phyloP scores from a whole-genome alignment of 2,329 filamentous ascomycete species.

The Truncatella angustata region DNA sequence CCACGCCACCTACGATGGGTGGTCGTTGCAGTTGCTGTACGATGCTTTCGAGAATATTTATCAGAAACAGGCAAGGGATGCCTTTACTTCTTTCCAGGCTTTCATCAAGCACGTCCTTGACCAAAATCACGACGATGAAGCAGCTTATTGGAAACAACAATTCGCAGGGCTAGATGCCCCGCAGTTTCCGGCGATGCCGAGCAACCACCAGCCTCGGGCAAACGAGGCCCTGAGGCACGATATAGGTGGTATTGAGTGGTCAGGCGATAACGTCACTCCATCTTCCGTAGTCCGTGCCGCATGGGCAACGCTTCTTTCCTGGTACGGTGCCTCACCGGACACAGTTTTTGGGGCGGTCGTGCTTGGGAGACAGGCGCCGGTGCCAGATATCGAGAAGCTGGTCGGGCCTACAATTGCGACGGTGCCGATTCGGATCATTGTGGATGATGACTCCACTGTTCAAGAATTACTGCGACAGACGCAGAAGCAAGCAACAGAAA shows the following conservation, averaged over 20 bases:
- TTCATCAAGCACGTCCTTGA: background rate
- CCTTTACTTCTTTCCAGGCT: background rate
- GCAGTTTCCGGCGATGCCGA: background rate
- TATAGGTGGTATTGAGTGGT: background rate
- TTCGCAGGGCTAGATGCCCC: background rate
- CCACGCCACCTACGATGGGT: background rate
- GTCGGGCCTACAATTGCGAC: constrained; percentile 3
- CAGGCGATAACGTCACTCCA: background rate
- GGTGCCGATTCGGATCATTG: background rate
- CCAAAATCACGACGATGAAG: background rate
- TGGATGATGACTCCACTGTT: background rate
- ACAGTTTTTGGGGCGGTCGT: background rate
- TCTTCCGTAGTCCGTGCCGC: background rate
- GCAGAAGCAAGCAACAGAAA: background rate
- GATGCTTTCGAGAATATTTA: background rate
- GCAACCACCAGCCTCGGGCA: background rate
- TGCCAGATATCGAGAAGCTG: background rate
- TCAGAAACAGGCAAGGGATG: background rate
- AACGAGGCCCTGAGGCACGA: background rate
- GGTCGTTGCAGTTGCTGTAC: background rate
- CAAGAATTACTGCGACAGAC: background rate
- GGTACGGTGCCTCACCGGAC: background rate
- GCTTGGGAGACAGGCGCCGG: background rate
- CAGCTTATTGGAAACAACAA: background rate
- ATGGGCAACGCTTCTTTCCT: background rate